Percentiles rank a stretch among this genome's conserved stretches.
These are phyloP conservation scores for Trichoderma asperelloides DNA, from an alignment of 495 filamentous ascomycete genomes.

Conservation along the genomic window DNA sequence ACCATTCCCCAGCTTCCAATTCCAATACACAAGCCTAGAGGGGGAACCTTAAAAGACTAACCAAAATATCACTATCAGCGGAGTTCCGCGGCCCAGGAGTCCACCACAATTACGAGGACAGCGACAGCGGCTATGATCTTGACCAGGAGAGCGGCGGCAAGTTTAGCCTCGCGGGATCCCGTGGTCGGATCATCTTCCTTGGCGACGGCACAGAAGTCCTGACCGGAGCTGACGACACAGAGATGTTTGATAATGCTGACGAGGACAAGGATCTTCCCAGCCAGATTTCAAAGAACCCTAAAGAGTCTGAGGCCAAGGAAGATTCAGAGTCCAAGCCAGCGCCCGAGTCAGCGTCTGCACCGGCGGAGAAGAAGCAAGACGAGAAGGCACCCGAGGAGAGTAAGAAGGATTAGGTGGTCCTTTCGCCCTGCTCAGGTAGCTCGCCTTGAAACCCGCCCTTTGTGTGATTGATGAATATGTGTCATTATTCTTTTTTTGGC, in stretches of 20 bases:
- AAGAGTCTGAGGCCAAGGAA: conserved; percentile 17
- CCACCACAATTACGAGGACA: conserved; percentile 87
- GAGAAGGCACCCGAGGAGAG: conserved; percentile 1
- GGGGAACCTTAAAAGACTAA: conserved; percentile 43
- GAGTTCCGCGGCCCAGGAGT: conserved; percentile 91
- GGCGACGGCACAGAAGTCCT: conserved; percentile 88
- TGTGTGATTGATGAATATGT: not conserved
- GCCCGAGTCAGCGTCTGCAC: not conserved
- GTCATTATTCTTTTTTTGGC: not conserved
- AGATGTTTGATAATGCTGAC: conserved; percentile 79
- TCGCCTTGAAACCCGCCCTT: not conserved
- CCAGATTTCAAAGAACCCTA: conserved; percentile 37
- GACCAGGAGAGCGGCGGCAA: conserved; percentile 53
- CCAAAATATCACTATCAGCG: conserved; percentile 44
- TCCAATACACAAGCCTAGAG: conserved; percentile 22
- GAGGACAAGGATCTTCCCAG: conserved; percentile 68
- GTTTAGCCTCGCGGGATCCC: conserved; percentile 52
- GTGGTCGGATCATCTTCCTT: conserved; percentile 82
- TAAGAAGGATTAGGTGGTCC: conserved; percentile 11
- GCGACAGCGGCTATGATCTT: conserved; percentile 83
- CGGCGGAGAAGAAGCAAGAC: conserved; percentile 10
- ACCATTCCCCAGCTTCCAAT: not conserved
- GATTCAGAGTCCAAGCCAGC: conserved; percentile 18
- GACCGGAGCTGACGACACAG: conserved; percentile 71
- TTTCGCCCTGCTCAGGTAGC: not conserved